These are phyloP conservation scores for Backusella morwellensis DNA, from an alignment of 192 early-diverging fungal genomes.

Conservation along the genomic window DNA sequence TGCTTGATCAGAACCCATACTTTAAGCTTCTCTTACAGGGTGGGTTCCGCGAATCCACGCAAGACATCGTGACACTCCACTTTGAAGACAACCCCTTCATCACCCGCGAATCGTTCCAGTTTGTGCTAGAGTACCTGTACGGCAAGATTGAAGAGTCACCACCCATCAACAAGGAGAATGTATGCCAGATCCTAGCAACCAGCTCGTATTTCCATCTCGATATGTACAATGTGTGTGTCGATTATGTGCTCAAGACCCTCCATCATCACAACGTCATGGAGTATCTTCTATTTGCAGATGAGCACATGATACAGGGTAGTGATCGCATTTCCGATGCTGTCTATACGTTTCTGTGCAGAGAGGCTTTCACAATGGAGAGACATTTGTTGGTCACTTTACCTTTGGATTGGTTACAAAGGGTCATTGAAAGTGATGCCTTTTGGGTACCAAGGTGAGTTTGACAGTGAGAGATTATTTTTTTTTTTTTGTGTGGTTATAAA, in stretches of 20 bases:
- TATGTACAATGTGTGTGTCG: conserved; percentile 41
- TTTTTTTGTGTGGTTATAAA: neutral
- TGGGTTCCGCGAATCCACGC: conserved; percentile 40
- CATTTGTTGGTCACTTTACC: conserved; percentile 39
- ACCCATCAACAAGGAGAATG: conserved; percentile 36
- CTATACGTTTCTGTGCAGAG: conserved; percentile 51
- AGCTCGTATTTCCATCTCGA: conserved; percentile 51
- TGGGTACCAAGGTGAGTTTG: conserved; percentile 48
- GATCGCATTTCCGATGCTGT: conserved; percentile 46
- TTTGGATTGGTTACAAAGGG: conserved; percentile 39
- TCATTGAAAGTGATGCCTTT: conserved; percentile 53
- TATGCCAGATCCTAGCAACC: conserved; percentile 41
- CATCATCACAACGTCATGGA: conserved; percentile 32
- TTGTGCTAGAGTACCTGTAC: conserved; percentile 49
- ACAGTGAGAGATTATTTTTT: neutral
- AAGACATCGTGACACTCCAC: conserved; percentile 32
- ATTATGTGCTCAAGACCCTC: conserved; percentile 29
- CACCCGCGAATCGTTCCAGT: conserved; percentile 50
- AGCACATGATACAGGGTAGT: conserved; percentile 37
- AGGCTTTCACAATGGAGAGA: conserved; percentile 43
- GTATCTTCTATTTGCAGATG: conserved; percentile 44
- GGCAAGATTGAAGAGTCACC: conserved; percentile 40
- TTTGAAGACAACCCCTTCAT: conserved; percentile 52
- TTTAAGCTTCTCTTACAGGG: conserved; percentile 48
- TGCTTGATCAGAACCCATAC: conserved; percentile 51